A percentile compares a stretch with the other conserved stretches of the same genome.
Evolutionary conservation across 768 basidiomycete species (phyloP).

Genomic region (Gautieria morchelliformis): DNA sequence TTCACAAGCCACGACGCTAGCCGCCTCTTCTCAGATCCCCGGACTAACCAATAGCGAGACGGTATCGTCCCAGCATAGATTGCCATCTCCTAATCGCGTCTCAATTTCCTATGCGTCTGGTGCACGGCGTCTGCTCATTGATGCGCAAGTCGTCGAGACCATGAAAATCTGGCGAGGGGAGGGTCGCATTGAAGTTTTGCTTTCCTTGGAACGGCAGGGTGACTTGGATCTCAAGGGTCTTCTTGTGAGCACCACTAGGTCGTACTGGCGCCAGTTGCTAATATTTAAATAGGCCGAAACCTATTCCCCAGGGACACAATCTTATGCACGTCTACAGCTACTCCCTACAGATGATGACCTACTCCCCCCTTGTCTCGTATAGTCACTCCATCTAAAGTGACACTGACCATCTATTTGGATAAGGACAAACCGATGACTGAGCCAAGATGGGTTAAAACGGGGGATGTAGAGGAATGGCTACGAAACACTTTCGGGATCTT

Average conservation of each 20-base stretch:
- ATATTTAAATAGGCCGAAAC: slow-evolving; percentile 53
- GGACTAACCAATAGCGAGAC: slow-evolving; percentile 5
- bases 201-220: slow-evolving; percentile 44
- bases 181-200: slow-evolving; percentile 74
- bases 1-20: slow-evolving; percentile 15
- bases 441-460: slow-evolving; percentile 94
- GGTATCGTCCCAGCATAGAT: neutral
- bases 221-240: slow-evolving; percentile 61
- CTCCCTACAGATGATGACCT: slow-evolving; percentile 33
- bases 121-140: slow-evolving; percentile 75
- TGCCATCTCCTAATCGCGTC: slow-evolving; percentile 74
- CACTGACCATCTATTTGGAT: slow-evolving; percentile 75
- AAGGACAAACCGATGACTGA: slow-evolving; percentile 83
- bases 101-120: slow-evolving; percentile 94
- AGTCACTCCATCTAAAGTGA: slow-evolving; percentile 43
- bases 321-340: slow-evolving; percentile 54
- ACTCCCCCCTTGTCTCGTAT: slow-evolving; percentile 65
- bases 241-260: slow-evolving; percentile 41
- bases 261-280: slow-evolving; percentile 9
- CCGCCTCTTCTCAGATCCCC: slow-evolving; percentile 1
- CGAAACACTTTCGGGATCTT: slow-evolving; percentile 85
- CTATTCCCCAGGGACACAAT: slow-evolving; percentile 59
- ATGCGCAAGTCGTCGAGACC: slow-evolving; percentile 77
- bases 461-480: slow-evolving; percentile 91
- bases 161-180: slow-evolving; percentile 74